Conservation (phyloP, 1,284 basidiomycete species). For the Porogramme epimiltina region DNA sequence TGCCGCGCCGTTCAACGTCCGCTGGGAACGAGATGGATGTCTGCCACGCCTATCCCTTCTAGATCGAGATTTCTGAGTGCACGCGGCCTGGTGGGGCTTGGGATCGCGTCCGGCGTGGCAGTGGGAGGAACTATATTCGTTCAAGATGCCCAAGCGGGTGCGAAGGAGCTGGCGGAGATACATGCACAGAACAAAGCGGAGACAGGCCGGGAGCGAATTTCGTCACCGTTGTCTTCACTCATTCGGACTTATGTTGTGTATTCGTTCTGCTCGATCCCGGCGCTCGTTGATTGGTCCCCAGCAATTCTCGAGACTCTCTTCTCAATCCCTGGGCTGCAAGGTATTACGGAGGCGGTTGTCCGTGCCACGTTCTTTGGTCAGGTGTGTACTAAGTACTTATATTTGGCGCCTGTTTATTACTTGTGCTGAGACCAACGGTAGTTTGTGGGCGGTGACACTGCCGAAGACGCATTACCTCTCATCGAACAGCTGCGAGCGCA, state of each 20-base stretch:
- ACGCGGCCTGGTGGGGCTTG: conserved; percentile 9
- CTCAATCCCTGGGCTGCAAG: conserved; percentile 66
- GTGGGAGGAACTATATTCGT: conserved; percentile 11
- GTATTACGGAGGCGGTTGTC: conserved; percentile 72
- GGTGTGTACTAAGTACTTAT: conserved; percentile 38
- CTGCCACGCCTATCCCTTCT: neutral
- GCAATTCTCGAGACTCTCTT: conserved; percentile 63
- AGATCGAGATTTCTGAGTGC: conserved; percentile 2
- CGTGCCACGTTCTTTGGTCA: conserved; percentile 86
- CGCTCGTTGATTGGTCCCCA: conserved; percentile 79
- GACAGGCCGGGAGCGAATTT: conserved; percentile 10
- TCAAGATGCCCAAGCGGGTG: conserved; percentile 14
- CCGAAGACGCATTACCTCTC: conserved; percentile 66
- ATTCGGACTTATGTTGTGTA: conserved; percentile 81
- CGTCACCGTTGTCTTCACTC: conserved; percentile 44
- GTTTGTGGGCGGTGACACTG: conserved; percentile 90
- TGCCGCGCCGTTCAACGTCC: neutral
- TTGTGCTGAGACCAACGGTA: conserved; percentile 31
- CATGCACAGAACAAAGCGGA: neutral
- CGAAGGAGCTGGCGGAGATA: conserved; percentile 3
- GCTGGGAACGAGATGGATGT: conserved; percentile 1
- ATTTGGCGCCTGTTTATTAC: conserved; percentile 42
- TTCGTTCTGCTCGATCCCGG: conserved; percentile 76
- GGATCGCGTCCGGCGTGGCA: neutral
- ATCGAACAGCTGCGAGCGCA: conserved; percentile 63